These are phyloP conservation scores for Boletus rufocinnamomeus DNA, from an alignment of 768 basidiomycete genomes.

Conservation along the genomic window DNA sequence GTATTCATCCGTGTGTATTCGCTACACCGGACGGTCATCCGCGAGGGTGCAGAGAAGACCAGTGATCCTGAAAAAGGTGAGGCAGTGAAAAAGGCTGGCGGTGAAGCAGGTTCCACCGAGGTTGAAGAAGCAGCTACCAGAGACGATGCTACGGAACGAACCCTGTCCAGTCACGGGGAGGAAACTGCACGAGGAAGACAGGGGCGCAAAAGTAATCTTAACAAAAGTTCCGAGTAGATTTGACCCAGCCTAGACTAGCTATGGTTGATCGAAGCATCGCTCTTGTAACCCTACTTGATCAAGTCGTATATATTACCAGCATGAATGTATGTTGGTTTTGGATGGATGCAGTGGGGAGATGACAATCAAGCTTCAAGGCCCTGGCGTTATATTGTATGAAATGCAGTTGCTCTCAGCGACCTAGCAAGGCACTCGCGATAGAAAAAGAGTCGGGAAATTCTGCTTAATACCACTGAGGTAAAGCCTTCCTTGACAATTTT, in stretches of 20 bases:
- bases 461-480: neutral
- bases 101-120: neutral
- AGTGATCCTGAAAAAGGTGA: constrained; percentile 36
- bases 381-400: neutral
- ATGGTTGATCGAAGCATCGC: neutral
- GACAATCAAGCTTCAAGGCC: neutral
- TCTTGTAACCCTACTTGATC: neutral
- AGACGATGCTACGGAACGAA: constrained; percentile 7
- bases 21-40: constrained; percentile 32
- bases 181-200: neutral
- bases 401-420: neutral
- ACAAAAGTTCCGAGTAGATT: neutral
- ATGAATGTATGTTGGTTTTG: neutral
- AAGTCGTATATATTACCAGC: neutral
- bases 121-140: neutral
- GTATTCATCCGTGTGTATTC: constrained; percentile 40
- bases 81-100: neutral
- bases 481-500: neutral
- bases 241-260: neutral
- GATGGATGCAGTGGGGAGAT: neutral
- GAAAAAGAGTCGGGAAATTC: neutral
- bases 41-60: constrained; percentile 5
- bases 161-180: neutral
- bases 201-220: neutral
- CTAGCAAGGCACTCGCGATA: neutral